phyloP scores from a whole-genome alignment of 2,329 filamentous ascomycete species.

The Penicillium sp. region DNA sequence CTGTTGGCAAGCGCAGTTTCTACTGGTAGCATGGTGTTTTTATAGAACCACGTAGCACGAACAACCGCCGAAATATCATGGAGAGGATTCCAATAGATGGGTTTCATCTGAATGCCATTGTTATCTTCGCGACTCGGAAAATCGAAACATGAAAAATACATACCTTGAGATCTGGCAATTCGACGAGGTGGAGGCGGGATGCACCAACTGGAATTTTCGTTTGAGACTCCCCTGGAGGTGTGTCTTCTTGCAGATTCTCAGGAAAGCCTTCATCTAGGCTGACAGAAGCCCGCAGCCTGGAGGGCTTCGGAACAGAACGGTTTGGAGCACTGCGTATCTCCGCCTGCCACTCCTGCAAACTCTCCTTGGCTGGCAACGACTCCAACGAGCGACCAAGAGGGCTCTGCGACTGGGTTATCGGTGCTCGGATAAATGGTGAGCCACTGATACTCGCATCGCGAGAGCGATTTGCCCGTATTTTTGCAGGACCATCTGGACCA shows the following conservation, averaged over 20 bases:
- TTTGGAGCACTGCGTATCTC: constrained; percentile 20
- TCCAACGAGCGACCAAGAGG: constrained; percentile 33
- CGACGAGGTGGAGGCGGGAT: constrained; percentile 85
- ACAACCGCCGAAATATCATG: constrained; percentile 81
- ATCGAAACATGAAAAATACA: background rate
- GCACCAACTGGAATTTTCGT: constrained; percentile 77
- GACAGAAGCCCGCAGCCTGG: constrained; percentile 27
- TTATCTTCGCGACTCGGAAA: background rate
- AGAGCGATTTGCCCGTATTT: constrained; percentile 27
- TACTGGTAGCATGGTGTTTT: constrained; percentile 88
- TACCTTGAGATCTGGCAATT: constrained; percentile 66
- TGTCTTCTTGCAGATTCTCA: constrained; percentile 12
- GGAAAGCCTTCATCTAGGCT: constrained; percentile 22
- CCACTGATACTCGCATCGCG: constrained; percentile 46
- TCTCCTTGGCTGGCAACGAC: constrained; percentile 25
- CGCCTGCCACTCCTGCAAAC: constrained; percentile 17
- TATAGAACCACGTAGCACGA: constrained; percentile 95
- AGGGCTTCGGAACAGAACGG: constrained; percentile 25
- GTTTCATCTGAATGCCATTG: constrained; percentile 65
- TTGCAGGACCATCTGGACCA: constrained; percentile 22
- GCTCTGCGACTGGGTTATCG: constrained; percentile 30
- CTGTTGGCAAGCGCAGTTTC: constrained; percentile 84
- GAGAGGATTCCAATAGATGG: constrained; percentile 95
- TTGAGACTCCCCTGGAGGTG: constrained; percentile 33
- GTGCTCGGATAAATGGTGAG: constrained; percentile 49